Percentiles rank a stretch among this genome's conserved stretches.
phyloP scores from a whole-genome alignment of 441 rosid species.

The Daphne laureola region DNA sequence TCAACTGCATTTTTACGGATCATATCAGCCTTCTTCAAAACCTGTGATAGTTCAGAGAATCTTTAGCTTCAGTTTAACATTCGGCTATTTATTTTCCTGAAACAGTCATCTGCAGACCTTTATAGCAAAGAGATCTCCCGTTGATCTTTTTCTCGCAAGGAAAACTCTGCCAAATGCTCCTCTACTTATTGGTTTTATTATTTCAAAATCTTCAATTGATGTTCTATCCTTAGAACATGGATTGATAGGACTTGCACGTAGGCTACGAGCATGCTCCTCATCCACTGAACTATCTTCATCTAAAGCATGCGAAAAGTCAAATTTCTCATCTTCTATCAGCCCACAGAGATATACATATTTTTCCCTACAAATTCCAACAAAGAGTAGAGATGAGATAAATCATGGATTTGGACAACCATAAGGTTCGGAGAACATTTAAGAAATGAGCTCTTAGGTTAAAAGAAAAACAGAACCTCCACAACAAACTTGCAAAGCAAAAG shows the following conservation, averaged over 20 bases:
- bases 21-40: conserved; percentile 93
- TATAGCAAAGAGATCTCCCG: conserved; percentile 94
- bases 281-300: conserved; percentile 88
- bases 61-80: not conserved
- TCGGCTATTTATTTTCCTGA: not conserved
- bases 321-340: conserved; percentile 78
- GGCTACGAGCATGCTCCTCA: conserved; percentile 72
- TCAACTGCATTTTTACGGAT: conserved; percentile 97
- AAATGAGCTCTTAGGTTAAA: not conserved
- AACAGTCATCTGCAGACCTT: conserved; percentile 44
- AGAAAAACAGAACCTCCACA: not conserved
- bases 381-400: conserved; percentile 14
- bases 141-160: conserved; percentile 85
- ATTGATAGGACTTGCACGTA: conserved; percentile 85
- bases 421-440: not conserved
- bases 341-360: conserved; percentile 79
- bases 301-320: conserved; percentile 42
- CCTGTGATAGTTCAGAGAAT: conserved; percentile 36
- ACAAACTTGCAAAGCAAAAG: not conserved
- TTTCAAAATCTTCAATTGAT: conserved; percentile 96
- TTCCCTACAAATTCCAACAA: conserved; percentile 47
- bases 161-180: conserved; percentile 97
- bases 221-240: conserved; percentile 76
- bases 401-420: conserved; percentile 6
- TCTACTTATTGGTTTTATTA: conserved; percentile 94